Percentiles rank a stretch among this genome's conserved stretches.
Conservation (phyloP, 441 rosid genomes). For the Adansonia grandidieri region DNA sequence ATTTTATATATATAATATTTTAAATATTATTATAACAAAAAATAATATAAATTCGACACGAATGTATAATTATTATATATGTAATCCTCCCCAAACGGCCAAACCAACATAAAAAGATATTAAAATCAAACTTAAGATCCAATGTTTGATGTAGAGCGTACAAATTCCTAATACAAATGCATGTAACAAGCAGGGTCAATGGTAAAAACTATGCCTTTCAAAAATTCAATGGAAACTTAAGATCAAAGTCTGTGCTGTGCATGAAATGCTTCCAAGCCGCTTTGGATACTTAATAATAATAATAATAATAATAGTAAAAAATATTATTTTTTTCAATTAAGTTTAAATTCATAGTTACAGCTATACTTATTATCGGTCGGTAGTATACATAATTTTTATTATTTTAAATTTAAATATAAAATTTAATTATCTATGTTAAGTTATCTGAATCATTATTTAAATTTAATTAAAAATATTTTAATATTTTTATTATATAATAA, state of each 20-base stretch:
- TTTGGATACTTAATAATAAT: slow-evolving; percentile 9
- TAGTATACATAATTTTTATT: no score
- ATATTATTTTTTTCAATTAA: background rate
- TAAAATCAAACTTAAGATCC: slow-evolving; percentile 10
- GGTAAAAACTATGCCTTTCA: background rate
- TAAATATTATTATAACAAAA: no score
- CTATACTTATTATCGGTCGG: no score
- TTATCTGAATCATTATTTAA: no score
- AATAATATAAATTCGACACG: no score
- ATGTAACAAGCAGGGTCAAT: background rate
- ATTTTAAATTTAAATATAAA: no score
- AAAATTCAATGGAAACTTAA: slow-evolving; percentile 15
- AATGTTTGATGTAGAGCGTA: slow-evolving; percentile 9
- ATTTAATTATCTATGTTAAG: no score
- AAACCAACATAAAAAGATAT: background rate
- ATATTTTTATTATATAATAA: no score
- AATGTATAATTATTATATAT: no score
- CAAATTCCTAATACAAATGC: slow-evolving; percentile 6
- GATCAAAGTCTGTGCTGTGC: slow-evolving; percentile 9
- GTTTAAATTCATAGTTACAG: no score
- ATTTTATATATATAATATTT: no score
- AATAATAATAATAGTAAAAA: background rate
- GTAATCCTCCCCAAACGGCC: background rate
- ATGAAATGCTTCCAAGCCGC: slow-evolving; percentile 2
- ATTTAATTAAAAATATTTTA: no score